Evolutionary conservation across 2,329 filamentous ascomycete genomes (phyloP).

Genomic region (Emergomyces orientalis): DNA sequence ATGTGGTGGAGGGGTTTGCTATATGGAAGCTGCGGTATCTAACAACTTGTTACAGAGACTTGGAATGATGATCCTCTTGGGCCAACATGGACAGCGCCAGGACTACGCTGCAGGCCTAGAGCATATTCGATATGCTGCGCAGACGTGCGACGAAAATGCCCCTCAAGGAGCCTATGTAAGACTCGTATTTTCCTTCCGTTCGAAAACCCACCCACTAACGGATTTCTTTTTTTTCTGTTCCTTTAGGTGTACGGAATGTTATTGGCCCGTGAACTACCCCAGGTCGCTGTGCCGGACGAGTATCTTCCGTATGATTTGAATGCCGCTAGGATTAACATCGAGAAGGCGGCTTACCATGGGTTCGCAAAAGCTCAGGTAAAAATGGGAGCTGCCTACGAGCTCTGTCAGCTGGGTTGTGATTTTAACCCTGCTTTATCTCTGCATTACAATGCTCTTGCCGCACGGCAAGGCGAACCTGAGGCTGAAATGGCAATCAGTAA

Average conservation of each 20-base stretch:
- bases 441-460: slow-evolving; percentile 90
- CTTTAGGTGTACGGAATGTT: slow-evolving; percentile 77
- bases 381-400: slow-evolving; percentile 91
- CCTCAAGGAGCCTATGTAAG: slow-evolving; percentile 80
- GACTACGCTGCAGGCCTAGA: slow-evolving; percentile 70
- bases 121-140: slow-evolving; percentile 72
- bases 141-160: slow-evolving; percentile 88
- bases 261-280: slow-evolving; percentile 79
- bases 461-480: slow-evolving; percentile 84
- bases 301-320: slow-evolving; percentile 63
- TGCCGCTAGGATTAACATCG: slow-evolving; percentile 74
- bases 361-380: slow-evolving; percentile 96
- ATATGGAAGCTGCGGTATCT: slow-evolving; percentile 9
- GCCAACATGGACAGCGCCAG: slow-evolving; percentile 82
- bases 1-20: not conserved
- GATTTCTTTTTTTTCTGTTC: slow-evolving; percentile 5
- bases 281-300: slow-evolving; percentile 68
- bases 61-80: slow-evolving; percentile 94
- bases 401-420: slow-evolving; percentile 86
- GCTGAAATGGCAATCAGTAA: slow-evolving; percentile 94
- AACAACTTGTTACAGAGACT: slow-evolving; percentile 51
- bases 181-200: slow-evolving; percentile 9
- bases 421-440: slow-evolving; percentile 88
- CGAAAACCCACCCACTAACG: not conserved
- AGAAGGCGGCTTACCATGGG: slow-evolving; percentile 90